phyloP scores from a whole-genome alignment of 2,329 filamentous ascomycete species.

The Escovopsis sp. region DNA sequence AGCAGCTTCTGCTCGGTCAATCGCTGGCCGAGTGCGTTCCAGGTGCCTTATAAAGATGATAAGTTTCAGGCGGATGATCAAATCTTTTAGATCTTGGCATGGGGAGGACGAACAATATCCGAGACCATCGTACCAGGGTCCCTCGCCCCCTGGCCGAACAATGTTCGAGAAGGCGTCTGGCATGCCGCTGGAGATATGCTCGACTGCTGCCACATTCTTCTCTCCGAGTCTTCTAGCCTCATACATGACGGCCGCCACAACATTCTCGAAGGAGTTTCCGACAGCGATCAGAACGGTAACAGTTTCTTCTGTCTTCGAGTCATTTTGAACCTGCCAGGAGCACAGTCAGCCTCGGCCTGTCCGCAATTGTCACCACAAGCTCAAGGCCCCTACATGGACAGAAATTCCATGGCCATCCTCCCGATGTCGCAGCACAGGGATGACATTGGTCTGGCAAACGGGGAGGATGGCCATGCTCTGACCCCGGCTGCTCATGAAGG shows the following conservation, averaged over 20 bases:
- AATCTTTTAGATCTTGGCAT: no score
- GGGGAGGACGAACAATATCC: no score
- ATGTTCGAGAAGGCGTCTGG: slow-evolving; percentile 8
- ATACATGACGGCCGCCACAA: slow-evolving; percentile 71
- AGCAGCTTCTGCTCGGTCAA: slow-evolving; percentile 71
- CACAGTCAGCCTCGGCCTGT: slow-evolving; percentile 5
- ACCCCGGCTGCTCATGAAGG: slow-evolving; percentile 59
- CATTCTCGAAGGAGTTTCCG: slow-evolving; percentile 56
- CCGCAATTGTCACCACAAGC: background rate
- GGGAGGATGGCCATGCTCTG: slow-evolving; percentile 64
- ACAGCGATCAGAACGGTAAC: slow-evolving; percentile 55
- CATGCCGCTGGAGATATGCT: slow-evolving; percentile 25
- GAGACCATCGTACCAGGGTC: slow-evolving; percentile 86
- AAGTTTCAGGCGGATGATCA: no score
- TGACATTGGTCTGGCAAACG: slow-evolving; percentile 58
- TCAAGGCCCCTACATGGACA: slow-evolving; percentile 38
- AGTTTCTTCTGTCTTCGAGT: slow-evolving; percentile 38
- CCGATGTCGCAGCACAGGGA: slow-evolving; percentile 53
- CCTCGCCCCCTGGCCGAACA: slow-evolving; percentile 48
- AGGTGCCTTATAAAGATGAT: slow-evolving; percentile 62
- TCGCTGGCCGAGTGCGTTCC: slow-evolving; percentile 79
- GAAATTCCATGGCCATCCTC: slow-evolving; percentile 45
- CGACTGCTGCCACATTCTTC: no score
- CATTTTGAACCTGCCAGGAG: slow-evolving; percentile 42
- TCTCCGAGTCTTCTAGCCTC: slow-evolving; percentile 49